Base-by-base conservation (phyloP, 23 red algal species). In the Gracilaria domingensis region DNA sequence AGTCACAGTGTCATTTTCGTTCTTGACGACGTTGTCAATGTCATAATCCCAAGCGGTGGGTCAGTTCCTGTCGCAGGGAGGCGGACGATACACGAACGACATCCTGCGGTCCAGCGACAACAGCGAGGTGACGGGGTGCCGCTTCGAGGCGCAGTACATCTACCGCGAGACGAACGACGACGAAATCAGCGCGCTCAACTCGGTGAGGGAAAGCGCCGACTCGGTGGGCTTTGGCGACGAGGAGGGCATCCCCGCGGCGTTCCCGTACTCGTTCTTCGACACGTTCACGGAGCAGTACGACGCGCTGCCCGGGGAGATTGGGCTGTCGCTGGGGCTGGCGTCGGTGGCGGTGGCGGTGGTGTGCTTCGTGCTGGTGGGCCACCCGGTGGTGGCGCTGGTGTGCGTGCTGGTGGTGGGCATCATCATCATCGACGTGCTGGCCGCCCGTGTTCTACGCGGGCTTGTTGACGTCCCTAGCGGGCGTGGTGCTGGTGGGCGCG, bases 371-470 rank as follows among this genome's bases (percentile, higher is more conserved):
- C 70, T 95, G 8, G 59, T 95, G 38, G 93, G 93, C 13, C 74
- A 89, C 75, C 93, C 93, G 6, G 23, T 89, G 24, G 85, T 88
- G 48, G 82, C 93, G 26, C 24, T 90, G 51, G 76, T 95, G 32
- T 55, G 78, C 66, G 77, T 95, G 47, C 20, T 95, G 60, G 79
- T 83, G 51, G 84, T 95, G 24, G 93, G 93, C 13, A 67, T 87
- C 36, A 83, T 83, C 47, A 83, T 95, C 47, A 89, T 88, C 39
- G 75, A 78, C 66, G 93, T 95, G 37, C 73, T 95, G 12, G 23
- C 93, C 93, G 49, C 93, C 93, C 2, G 93, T 95, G 42, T 95
- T 95, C 48, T 88, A 95, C 64, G 93, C 93, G 8, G 82, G 82
- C 24, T 84, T 88, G 50, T 88, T 73, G 49, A 95, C 93, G 20